Base-by-base conservation (phyloP, 495 filamentous ascomycete species). In the Penicillium manginii region DNA sequence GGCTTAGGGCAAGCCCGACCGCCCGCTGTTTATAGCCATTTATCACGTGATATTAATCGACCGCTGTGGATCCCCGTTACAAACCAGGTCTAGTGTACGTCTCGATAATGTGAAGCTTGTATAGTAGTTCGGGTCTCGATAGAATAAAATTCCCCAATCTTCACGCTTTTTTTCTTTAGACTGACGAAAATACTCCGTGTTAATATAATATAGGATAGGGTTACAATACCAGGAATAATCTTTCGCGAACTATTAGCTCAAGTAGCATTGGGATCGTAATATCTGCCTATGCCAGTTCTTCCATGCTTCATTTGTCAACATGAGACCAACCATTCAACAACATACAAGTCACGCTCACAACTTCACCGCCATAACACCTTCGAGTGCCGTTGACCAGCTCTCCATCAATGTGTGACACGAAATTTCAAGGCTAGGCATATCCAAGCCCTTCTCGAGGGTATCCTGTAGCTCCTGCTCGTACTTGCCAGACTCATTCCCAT, bases 311-410 rank as follows among this genome's bases (percentile, higher is more conserved):
- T n/a, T 43, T 43, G 14, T 8, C 17, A 43, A 18, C 17, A 43
- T 43, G 40, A 43, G 40, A 26, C 15, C 56, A 43, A 1, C 35
- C 15, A 61, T 19, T 19, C 15, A 55, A 19, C 49, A 35, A 35
- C 14, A 17, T 31, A 17, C 18, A 19, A 12, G n/a, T 33, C 10
- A 15, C 42, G 17, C 26, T 72, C 58, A 77, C 26, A 75, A 52
- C 40, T 55, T 72, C 42, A 78, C 72, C 7, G 47, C 46, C 61
- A 80, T 45, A 37, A 79, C 57, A 11, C 74, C 77, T 17, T 72
- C 69, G 22, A 81, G 68, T 14, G 64, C 76, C 43, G 78, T 75
- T 40, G 78, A 74, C 78, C 78, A 81, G 59, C 78, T 80, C 49
- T 81, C 77, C 69, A 74, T 77, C 63, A 81, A 57, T 42, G 73